phyloP scores from a whole-genome alignment of 306 rosid genomes.

The Cucurbita moschata region DNA sequence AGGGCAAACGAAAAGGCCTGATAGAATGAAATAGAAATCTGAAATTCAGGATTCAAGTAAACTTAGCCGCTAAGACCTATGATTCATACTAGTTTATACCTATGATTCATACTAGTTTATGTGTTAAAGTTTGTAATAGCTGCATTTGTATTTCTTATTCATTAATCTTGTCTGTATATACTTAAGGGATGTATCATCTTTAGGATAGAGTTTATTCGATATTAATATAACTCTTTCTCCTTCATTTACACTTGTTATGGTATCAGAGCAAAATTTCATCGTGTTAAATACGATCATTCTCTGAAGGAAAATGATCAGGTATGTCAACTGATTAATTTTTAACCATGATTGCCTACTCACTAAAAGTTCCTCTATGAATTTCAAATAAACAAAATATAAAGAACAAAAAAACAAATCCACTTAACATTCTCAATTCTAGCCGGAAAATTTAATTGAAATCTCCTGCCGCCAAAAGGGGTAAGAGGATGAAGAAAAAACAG shows the following conservation, averaged over 20 bases:
- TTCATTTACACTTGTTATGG: too few species aligned
- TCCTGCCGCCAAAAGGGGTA: neutral
- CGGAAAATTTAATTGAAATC: neutral
- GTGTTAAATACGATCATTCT: neutral
- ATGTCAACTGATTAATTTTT: neutral
- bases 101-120: neutral
- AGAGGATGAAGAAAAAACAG: neutral
- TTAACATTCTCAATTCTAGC: neutral
- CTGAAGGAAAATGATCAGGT: neutral
- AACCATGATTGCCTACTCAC: neutral
- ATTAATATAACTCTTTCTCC: too few species aligned
- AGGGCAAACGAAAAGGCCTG: slow-evolving; percentile 86
- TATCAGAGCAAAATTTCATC: too few species aligned
- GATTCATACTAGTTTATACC: neutral
- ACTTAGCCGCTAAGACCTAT: neutral
- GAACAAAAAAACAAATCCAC: neutral
- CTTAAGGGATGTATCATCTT: too few species aligned
- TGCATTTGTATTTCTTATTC: too few species aligned
- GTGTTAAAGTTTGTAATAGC: too few species aligned
- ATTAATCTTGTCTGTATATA: too few species aligned
- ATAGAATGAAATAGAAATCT: slow-evolving; percentile 4
- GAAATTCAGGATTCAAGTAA: neutral
- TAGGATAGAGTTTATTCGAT: too few species aligned
- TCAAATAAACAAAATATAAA: neutral
- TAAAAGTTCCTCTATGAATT: neutral